Percentiles rank a stretch among this genome's conserved stretches.
phyloP scores from a whole-genome alignment of 306 rosid species.

The Cicer yamashitae region DNA sequence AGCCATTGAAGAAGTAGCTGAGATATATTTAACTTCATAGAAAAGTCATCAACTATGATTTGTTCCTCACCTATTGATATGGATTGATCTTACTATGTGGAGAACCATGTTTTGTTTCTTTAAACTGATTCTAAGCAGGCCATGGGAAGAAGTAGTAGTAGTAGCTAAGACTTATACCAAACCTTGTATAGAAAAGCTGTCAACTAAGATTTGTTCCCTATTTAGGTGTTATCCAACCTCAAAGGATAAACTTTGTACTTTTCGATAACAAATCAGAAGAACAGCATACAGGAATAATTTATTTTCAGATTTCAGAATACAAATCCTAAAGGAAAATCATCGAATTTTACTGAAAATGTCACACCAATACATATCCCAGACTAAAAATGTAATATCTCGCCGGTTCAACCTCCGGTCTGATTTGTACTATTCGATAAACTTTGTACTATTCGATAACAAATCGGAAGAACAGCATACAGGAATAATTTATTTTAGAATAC shows the following conservation, averaged over 20 bases:
- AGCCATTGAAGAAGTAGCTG: background rate
- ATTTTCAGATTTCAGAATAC: constrained; percentile 17
- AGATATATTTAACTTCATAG: background rate
- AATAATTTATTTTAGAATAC: constrained; percentile 9
- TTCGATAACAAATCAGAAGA: constrained; percentile 10
- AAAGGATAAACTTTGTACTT: constrained; percentile 17
- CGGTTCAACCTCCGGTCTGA: too few relatives aligned
- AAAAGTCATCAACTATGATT: background rate
- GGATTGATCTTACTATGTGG: constrained; percentile 24
- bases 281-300: constrained; percentile 2
- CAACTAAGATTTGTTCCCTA: constrained; percentile 9
- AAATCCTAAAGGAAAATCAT: constrained; percentile 13
- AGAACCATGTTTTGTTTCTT: constrained; percentile 6
- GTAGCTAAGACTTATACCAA: background rate
- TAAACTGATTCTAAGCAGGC: constrained; percentile 4
- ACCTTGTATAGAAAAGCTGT: constrained; percentile 13
- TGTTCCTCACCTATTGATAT: background rate
- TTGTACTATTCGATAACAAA: background rate
- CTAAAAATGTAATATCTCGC: background rate
- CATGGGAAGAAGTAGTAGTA: constrained; percentile 2
- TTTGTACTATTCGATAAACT: background rate
- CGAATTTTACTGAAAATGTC: constrained; percentile 10
- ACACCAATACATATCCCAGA: background rate
- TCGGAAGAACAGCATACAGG: constrained; percentile 1
- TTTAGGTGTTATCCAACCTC: background rate